These are phyloP conservation scores for Saprolegnia diclina DNA, from an alignment of 352 stramenopile genomes.

Conservation along the genomic window DNA sequence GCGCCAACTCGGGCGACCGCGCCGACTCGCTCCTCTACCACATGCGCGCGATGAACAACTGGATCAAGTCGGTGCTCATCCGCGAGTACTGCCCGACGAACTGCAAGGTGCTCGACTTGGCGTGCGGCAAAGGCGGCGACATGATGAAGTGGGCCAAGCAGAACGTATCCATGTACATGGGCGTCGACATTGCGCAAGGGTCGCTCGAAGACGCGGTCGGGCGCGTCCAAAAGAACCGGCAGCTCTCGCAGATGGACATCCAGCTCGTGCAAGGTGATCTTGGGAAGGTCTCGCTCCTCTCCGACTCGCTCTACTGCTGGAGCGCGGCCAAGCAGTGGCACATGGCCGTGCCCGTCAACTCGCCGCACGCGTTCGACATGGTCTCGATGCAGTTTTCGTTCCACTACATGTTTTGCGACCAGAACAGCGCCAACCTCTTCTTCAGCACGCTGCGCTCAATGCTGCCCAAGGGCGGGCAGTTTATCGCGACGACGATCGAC, in stretches of 20 bases:
- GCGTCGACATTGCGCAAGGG: constrained; percentile 96
- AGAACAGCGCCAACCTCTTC: constrained; percentile 86
- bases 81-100: constrained; percentile 77
- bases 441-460: constrained; percentile 91
- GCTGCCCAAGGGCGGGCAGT: constrained; percentile 88
- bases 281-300: constrained; percentile 55
- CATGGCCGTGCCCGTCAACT: constrained; percentile 42
- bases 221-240: constrained; percentile 68
- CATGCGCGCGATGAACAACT: constrained; percentile 98
- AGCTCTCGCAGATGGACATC: constrained; percentile 66
- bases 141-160: constrained; percentile 95
- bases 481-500: constrained; percentile 98
- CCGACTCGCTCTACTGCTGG: constrained; percentile 68
- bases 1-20: constrained; percentile 62
- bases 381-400: constrained; percentile 99
- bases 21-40: constrained; percentile 93
- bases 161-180: constrained; percentile 92
- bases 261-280: constrained; percentile 77
- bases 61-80: constrained; percentile 97
- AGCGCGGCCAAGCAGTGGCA: constrained; percentile 54
- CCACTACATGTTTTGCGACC: constrained; percentile 98
- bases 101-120: constrained; percentile 94
- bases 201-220: constrained; percentile 92
- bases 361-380: constrained; percentile 85
- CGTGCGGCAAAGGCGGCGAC: constrained; percentile 97